Evolutionary conservation across 2,329 filamentous ascomycete genomes (phyloP).

Genomic region (Neurospora crassa): DNA sequence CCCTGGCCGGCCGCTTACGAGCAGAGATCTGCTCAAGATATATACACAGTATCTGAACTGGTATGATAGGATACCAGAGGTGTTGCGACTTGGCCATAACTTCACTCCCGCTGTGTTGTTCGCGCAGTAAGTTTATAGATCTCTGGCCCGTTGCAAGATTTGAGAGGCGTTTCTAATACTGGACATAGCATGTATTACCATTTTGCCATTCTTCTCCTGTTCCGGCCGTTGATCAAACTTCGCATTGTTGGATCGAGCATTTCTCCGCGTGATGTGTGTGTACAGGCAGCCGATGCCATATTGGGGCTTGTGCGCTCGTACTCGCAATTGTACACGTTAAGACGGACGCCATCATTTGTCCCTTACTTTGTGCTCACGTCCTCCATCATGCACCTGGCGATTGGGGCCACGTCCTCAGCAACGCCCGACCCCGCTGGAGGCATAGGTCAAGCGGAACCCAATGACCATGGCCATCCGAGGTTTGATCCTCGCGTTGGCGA

Average conservation of each 20-base stretch:
- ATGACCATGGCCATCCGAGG: conserved; percentile 8
- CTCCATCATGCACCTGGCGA: conserved; percentile 50
- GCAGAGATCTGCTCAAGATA: conserved; percentile 50
- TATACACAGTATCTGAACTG: conserved; percentile 63
- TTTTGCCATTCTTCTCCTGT: conserved; percentile 61
- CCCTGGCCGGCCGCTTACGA: conserved; percentile 55
- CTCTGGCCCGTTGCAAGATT: conserved; percentile 6
- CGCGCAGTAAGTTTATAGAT: conserved; percentile 51
- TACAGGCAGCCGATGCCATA: conserved; percentile 50
- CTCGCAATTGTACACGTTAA: conserved; percentile 47
- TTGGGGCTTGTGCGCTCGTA: conserved; percentile 47
- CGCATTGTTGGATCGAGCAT: conserved; percentile 54
- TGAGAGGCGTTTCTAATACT: not conserved
- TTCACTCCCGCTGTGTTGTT: conserved; percentile 66
- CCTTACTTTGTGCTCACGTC: conserved; percentile 54
- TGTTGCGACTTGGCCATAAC: conserved; percentile 54
- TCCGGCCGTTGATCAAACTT: conserved; percentile 60
- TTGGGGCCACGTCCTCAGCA: conserved; percentile 30
- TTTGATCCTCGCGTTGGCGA: conserved; percentile 32
- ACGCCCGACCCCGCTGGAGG: conserved; percentile 7
- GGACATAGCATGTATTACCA: conserved; percentile 58
- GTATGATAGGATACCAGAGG: conserved; percentile 58
- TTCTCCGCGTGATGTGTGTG: conserved; percentile 55
- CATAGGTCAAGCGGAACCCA: not conserved
- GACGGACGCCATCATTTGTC: conserved; percentile 50